phyloP scores from a whole-genome alignment of 805 yeast genomes.

The Kodamaea kakaduensis region DNA sequence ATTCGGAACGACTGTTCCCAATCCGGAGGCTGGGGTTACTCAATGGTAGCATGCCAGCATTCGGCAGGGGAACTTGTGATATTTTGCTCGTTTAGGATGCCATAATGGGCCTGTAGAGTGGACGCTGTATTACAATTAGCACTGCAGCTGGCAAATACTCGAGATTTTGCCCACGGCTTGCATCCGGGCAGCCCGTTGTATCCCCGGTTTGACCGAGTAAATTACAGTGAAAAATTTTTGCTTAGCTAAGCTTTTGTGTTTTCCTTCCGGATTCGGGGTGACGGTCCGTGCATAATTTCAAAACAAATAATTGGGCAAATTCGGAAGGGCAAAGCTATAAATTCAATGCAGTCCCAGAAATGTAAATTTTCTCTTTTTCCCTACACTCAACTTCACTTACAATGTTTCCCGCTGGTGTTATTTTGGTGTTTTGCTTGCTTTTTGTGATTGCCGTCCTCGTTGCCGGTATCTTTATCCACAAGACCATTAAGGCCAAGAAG shows the following conservation, averaged over 20 bases:
- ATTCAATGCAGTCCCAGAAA: conserved; percentile 4
- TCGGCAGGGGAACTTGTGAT: too few species aligned
- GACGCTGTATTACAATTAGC: too few species aligned
- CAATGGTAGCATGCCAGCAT: too few species aligned
- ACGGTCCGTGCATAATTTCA: conserved; percentile 2
- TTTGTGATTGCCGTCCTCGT: conserved; percentile 43
- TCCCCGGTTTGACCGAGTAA: conserved; percentile 4
- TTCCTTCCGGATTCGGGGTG: conserved; percentile 1
- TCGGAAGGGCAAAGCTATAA: conserved; percentile 9
- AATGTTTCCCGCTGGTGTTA: conserved; percentile 74
- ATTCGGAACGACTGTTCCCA: too few species aligned
- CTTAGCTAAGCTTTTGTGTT: conserved; percentile 2
- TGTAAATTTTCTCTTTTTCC: conserved; percentile 9
- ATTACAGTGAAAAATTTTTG: conserved; percentile 2
- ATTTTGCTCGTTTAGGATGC: too few species aligned
- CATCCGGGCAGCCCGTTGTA: conserved; percentile 1
- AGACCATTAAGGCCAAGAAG: conserved; percentile 42
- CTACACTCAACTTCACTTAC: conserved; percentile 12
- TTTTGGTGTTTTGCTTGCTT: conserved; percentile 58
- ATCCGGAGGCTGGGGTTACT: too few species aligned
- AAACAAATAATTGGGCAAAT: conserved; percentile 9
- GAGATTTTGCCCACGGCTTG: conserved; percentile 4
- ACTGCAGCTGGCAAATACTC: too few species aligned
- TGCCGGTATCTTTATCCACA: conserved; percentile 33
- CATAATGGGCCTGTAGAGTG: too few species aligned